A percentile compares a stretch with the other conserved stretches of the same genome.
These are phyloP conservation scores for Gloeostereum incarnatum DNA, from an alignment of 768 basidiomycete species.

Conservation along the genomic window DNA sequence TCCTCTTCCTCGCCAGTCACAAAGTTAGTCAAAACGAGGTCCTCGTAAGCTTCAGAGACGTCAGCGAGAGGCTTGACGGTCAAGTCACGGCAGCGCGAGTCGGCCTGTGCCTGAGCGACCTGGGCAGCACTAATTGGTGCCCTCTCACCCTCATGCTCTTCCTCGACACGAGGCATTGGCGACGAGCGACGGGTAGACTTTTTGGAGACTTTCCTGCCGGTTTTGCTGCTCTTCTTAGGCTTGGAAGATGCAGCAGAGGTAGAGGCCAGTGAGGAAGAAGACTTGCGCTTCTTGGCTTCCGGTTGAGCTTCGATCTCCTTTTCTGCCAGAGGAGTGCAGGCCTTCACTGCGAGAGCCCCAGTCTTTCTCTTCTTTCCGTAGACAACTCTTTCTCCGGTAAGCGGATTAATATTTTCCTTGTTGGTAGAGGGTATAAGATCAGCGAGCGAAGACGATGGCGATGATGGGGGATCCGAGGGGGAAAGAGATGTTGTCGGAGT, in stretches of 20 bases:
- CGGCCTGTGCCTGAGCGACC: constrained; percentile 43
- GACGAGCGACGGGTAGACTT: constrained; percentile 39
- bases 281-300: constrained; percentile 55
- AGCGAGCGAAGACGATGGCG: constrained; percentile 21
- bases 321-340: constrained; percentile 21
- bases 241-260: not conserved
- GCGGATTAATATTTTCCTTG: constrained; percentile 75
- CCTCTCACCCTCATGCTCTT: constrained; percentile 29
- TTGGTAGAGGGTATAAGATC: constrained; percentile 35
- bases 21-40: not conserved
- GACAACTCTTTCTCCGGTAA: constrained; percentile 56
- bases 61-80: constrained; percentile 75
- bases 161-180: constrained; percentile 53
- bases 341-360: constrained; percentile 45
- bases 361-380: constrained; percentile 51
- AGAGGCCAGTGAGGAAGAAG: constrained; percentile 8
- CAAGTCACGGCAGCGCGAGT: constrained; percentile 73
- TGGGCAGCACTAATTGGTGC: constrained; percentile 16
- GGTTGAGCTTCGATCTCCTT: constrained; percentile 34
- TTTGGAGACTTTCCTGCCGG: constrained; percentile 23
- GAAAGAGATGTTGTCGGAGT: constrained; percentile 13
- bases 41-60: constrained; percentile 60
- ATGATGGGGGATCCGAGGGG: constrained; percentile 21
- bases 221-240: constrained; percentile 4
- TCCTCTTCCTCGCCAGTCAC: constrained; percentile 15